Percentiles rank a stretch among this genome's conserved stretches.
Evolutionary conservation across 2,329 filamentous ascomycete species (phyloP).

Genomic region (Didymella pomorum): DNA sequence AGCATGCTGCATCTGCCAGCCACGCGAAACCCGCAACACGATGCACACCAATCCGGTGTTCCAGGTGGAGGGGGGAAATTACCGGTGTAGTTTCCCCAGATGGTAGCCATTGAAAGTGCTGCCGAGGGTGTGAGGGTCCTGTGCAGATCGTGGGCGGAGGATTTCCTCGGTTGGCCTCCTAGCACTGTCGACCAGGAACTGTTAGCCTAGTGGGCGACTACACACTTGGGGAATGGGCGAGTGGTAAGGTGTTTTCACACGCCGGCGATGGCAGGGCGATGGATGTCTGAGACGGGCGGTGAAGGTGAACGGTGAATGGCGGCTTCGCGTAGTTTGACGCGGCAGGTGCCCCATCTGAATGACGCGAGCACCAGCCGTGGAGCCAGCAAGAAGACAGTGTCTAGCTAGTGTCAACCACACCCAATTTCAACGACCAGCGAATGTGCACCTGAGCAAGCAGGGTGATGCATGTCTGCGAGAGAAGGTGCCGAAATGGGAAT

Average conservation of each 20-base stretch:
- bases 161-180: slow-evolving; percentile 25
- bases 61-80: slow-evolving; percentile 24
- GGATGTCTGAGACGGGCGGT: slow-evolving; percentile 27
- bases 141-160: slow-evolving; percentile 36
- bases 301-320: slow-evolving; percentile 22
- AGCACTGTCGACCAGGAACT: slow-evolving; percentile 7
- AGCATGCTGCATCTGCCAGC: slow-evolving; percentile 29
- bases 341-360: slow-evolving; percentile 11
- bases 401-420: slow-evolving; percentile 29
- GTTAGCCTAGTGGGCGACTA: slow-evolving; percentile 12
- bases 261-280: slow-evolving; percentile 18
- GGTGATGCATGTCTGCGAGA: slow-evolving; percentile 20
- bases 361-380: slow-evolving; percentile 4
- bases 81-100: slow-evolving; percentile 47
- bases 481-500: slow-evolving; percentile 23
- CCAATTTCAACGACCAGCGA: slow-evolving; percentile 32
- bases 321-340: slow-evolving; percentile 14
- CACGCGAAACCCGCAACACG: neutral
- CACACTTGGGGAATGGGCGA: slow-evolving; percentile 17
- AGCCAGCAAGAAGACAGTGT: slow-evolving; percentile 13
- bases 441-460: slow-evolving; percentile 17
- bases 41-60: slow-evolving; percentile 1
- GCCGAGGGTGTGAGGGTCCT: slow-evolving; percentile 20
- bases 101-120: slow-evolving; percentile 41
- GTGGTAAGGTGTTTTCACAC: slow-evolving; percentile 29